Conservation (phyloP, 768 basidiomycete species). For the Russula compacta region DNA sequence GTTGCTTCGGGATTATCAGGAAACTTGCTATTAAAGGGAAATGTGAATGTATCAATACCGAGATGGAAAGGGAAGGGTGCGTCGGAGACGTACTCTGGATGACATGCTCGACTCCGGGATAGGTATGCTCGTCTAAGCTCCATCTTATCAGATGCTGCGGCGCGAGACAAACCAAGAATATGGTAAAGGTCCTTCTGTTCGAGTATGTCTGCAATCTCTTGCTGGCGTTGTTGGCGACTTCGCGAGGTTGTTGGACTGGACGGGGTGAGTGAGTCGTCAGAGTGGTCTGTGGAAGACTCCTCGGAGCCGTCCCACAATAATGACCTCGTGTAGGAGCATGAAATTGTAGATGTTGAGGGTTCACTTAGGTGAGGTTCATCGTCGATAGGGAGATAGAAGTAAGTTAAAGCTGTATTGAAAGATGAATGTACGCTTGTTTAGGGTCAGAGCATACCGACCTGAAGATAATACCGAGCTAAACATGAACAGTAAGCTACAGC, state of each 20-base stretch:
- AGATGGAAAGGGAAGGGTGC: not conserved
- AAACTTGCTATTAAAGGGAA: conserved; percentile 51
- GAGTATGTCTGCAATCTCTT: conserved; percentile 45
- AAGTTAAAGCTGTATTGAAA: conserved; percentile 42
- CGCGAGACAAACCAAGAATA: conserved; percentile 56
- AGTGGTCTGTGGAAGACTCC: conserved; percentile 18
- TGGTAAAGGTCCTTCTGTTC: conserved; percentile 58
- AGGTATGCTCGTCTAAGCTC: conserved; percentile 70
- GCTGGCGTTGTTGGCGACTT: conserved; percentile 14
- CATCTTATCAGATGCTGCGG: conserved; percentile 44
- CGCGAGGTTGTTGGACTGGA: conserved; percentile 11
- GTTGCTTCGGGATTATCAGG: conserved; percentile 70
- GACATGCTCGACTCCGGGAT: conserved; percentile 62
- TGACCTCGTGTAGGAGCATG: conserved; percentile 22
- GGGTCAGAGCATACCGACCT: conserved; percentile 6
- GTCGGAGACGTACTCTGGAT: conserved; percentile 67
- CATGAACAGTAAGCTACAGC: conserved; percentile 8
- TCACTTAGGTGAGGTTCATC: conserved; percentile 42
- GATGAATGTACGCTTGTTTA: not conserved
- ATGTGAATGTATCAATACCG: not conserved
- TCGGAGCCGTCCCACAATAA: conserved; percentile 24
- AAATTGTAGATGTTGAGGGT: conserved; percentile 31
- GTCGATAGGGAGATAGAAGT: conserved; percentile 57
- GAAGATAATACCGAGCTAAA: conserved; percentile 18
- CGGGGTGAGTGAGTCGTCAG: conserved; percentile 13